A percentile compares a stretch with the other conserved stretches of the same genome.
Conservation (phyloP, 257 asterid genomes). For the Lithospermum erythrorhizon region DNA sequence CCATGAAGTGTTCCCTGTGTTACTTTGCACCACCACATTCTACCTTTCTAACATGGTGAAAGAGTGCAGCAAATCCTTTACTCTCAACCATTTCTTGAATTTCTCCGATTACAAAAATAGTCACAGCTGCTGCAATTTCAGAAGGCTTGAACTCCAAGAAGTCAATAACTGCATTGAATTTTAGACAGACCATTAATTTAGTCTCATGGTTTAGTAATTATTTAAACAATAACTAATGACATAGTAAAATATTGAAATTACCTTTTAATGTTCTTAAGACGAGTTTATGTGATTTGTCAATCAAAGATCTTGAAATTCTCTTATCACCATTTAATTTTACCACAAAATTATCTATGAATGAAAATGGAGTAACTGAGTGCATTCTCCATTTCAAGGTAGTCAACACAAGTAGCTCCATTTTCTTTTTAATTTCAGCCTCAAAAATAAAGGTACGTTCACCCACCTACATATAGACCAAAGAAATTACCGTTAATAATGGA, state of each 20-base stretch:
- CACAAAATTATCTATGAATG: conserved; percentile 17
- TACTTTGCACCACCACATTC: conserved; percentile 1
- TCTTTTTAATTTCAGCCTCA: conserved; percentile 18
- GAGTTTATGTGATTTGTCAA: conserved; percentile 7
- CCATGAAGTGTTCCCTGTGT: neutral
- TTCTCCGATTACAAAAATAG: conserved; percentile 6
- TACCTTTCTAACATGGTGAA: conserved; percentile 8
- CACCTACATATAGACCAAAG: conserved; percentile 3
- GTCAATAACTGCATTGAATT: conserved; percentile 14
- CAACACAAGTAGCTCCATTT: conserved; percentile 24
- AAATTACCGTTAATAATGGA: neutral
- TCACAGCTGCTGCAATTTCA: conserved; percentile 21
- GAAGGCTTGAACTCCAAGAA: conserved; percentile 18
- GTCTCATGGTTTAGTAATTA: neutral
- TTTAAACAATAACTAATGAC: neutral
- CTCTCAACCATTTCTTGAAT: neutral
- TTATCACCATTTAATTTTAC: conserved; percentile 10
- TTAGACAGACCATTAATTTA: conserved; percentile 3
- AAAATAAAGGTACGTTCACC: conserved; percentile 13
- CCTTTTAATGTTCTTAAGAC: conserved; percentile 18
- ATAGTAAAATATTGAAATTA: neutral
- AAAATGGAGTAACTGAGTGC: conserved; percentile 21
- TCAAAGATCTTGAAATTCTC: conserved; percentile 8
- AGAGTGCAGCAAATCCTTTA: conserved; percentile 2
- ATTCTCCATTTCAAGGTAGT: conserved; percentile 24